A percentile compares a stretch with the other conserved stretches of the same genome.
Conservation (phyloP, 208 protist species). For the Leishmania tarentolae region DNA sequence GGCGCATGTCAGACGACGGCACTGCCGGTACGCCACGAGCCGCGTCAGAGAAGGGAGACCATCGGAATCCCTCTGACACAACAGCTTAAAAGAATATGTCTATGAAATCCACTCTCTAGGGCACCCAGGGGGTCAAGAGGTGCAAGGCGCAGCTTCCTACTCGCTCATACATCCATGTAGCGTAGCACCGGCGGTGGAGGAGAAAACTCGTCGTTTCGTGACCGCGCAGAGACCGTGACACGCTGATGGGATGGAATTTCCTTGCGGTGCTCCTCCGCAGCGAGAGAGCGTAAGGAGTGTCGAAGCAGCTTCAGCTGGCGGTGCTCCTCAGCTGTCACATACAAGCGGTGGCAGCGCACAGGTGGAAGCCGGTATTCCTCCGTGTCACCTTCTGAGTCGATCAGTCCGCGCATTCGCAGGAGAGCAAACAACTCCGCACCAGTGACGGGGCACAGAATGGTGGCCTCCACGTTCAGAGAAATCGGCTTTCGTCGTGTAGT, state of each 20-base stretch:
- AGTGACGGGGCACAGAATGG: constrained; percentile 50
- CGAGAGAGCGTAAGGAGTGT: constrained; percentile 27
- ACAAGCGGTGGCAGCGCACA: constrained; percentile 61
- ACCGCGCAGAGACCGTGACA: constrained; percentile 22
- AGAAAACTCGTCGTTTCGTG: constrained; percentile 23
- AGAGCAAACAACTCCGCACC: constrained; percentile 80
- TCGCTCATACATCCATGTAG: constrained; percentile 9
- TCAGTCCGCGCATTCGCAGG: constrained; percentile 69
- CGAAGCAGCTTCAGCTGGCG: constrained; percentile 68
- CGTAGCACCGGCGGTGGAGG: constrained; percentile 16
- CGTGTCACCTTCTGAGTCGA: constrained; percentile 67
- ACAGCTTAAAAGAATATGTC: background rate
- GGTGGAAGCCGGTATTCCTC: constrained; percentile 55
- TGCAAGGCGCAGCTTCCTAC: background rate
- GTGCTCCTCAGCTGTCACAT: constrained; percentile 62
- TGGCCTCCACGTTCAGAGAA: constrained; percentile 45
- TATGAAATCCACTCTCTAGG: background rate
- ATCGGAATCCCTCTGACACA: no score
- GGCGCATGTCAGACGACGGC: background rate
- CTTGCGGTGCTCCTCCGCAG: constrained; percentile 14
- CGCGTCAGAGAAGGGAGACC: background rate
- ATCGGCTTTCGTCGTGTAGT: constrained; percentile 13
- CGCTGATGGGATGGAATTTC: constrained; percentile 29
- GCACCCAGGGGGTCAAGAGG: background rate
- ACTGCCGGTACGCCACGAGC: background rate